Percentiles rank a stretch among this genome's conserved stretches.
Conservation (phyloP, 495 filamentous ascomycete genomes). For the Lasiosphaeris hirsuta region DNA sequence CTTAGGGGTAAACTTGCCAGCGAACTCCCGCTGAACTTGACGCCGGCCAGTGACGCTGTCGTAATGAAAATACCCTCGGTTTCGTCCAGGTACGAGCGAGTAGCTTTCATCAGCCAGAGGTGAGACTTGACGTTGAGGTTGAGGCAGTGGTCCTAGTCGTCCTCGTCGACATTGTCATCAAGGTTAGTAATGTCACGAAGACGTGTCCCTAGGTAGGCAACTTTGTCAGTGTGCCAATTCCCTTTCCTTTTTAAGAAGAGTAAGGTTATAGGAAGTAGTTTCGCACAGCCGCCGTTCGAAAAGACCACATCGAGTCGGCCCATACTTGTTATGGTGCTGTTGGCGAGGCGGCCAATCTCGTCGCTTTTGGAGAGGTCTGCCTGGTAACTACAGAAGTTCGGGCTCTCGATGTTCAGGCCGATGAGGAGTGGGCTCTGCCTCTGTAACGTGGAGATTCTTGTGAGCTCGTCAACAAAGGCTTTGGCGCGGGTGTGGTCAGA, state of each 20-base stretch:
- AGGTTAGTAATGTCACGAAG: conserved; percentile 48
- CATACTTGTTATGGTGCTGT: conserved; percentile 40
- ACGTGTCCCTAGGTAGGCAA: conserved; percentile 37
- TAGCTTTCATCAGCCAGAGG: conserved; percentile 52
- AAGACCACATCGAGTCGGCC: conserved; percentile 53
- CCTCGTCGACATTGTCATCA: conserved; percentile 53
- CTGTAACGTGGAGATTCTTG: conserved; percentile 20
- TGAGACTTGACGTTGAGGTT: conserved; percentile 59
- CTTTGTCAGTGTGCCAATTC: neutral
- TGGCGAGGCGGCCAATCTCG: conserved; percentile 43
- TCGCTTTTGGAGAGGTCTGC: conserved; percentile 45
- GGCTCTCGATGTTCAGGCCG: no score
- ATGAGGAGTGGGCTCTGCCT: neutral
- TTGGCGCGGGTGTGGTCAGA: conserved; percentile 43
- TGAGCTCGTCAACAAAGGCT: conserved; percentile 42
- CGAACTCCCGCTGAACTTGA: conserved; percentile 49
- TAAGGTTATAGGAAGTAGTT: no score
- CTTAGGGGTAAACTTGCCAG: conserved; percentile 29
- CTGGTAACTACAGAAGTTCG: conserved; percentile 38
- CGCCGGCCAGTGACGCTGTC: conserved; percentile 52
- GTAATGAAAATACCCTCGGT: conserved; percentile 52
- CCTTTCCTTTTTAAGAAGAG: no score
- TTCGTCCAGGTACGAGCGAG: conserved; percentile 43
- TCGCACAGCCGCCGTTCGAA: conserved; percentile 51
- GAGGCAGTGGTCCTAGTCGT: conserved; percentile 56